phyloP scores from a whole-genome alignment of 352 stramenopile genomes.

The Pythium rishiriense region DNA sequence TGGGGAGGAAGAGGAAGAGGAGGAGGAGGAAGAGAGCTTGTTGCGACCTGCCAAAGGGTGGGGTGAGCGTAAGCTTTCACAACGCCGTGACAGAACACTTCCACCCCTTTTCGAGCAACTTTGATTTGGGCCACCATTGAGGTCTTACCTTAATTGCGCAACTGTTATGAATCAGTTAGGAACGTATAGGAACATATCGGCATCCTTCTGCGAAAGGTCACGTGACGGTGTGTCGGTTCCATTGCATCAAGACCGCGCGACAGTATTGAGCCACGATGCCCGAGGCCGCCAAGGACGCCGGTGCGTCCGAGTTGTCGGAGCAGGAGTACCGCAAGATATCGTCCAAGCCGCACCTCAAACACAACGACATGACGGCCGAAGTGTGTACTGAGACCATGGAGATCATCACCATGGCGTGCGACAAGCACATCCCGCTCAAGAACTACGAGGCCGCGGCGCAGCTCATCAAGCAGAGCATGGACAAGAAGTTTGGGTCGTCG shows the following conservation, averaged over 20 bases:
- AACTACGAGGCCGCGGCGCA: constrained; percentile 94
- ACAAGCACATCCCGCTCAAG: constrained; percentile 93
- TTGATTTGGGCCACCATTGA: no score
- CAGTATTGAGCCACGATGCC: constrained; percentile 35
- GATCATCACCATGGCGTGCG: constrained; percentile 96
- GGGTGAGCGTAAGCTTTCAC: no score
- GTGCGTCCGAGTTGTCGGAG: constrained; percentile 55
- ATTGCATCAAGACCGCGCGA: background rate
- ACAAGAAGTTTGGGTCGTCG: constrained; percentile 97
- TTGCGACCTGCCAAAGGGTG: no score
- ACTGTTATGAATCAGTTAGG: no score
- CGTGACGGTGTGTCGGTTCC: no score
- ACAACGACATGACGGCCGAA: constrained; percentile 92
- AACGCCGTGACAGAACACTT: no score
- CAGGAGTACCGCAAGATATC: constrained; percentile 85
- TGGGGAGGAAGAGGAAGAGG: no score
- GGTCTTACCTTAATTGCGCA: no score
- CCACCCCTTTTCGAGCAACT: no score
- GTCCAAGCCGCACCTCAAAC: constrained; percentile 76
- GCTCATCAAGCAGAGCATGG: constrained; percentile 95
- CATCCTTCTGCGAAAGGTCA: no score
- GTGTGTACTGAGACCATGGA: constrained; percentile 95
- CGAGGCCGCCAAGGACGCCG: constrained; percentile 47
- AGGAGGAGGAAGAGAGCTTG: no score
- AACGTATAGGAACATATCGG: no score